Conservation (phyloP, 1,139 yeast species). For the Yamadazyma spencermartinsiae region DNA sequence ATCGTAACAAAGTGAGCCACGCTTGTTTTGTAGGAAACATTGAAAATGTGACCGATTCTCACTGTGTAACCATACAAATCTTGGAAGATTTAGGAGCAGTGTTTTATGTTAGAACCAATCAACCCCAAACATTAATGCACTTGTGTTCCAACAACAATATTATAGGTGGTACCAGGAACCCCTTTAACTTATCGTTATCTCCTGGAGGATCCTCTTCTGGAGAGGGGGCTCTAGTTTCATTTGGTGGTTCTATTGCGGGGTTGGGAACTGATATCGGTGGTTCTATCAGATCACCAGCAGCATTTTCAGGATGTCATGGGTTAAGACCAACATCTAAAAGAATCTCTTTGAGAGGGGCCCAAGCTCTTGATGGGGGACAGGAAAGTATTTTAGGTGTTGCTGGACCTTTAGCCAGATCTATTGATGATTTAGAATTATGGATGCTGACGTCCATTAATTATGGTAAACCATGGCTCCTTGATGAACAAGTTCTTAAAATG, state of each 20-base stretch:
- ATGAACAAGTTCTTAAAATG: constrained; percentile 51
- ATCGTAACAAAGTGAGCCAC: constrained; percentile 56
- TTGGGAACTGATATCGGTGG: constrained; percentile 82
- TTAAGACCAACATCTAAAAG: constrained; percentile 68
- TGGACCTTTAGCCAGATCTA: constrained; percentile 62
- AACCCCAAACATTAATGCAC: constrained; percentile 51
- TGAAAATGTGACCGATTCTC: constrained; percentile 46
- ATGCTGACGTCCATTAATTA: constrained; percentile 55
- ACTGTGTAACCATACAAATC: constrained; percentile 51
- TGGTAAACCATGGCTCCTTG: constrained; percentile 71
- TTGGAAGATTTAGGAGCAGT: constrained; percentile 67
- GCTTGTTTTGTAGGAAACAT: constrained; percentile 64
- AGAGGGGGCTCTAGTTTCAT: constrained; percentile 67
- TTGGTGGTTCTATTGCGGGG: constrained; percentile 66
- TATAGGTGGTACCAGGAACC: constrained; percentile 38
- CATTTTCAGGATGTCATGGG: constrained; percentile 64
- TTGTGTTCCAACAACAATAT: constrained; percentile 44
- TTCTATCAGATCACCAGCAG: constrained; percentile 73
- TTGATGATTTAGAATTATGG: constrained; percentile 64
- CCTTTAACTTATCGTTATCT: constrained; percentile 39
- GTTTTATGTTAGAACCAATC: constrained; percentile 47
- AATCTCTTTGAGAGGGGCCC: constrained; percentile 49
- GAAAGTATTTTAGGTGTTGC: constrained; percentile 56
- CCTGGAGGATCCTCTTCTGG: constrained; percentile 74
- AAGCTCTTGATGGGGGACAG: constrained; percentile 54